Evolutionary conservation across 768 basidiomycete species (phyloP).

Genomic region (Trametes cingulata): DNA sequence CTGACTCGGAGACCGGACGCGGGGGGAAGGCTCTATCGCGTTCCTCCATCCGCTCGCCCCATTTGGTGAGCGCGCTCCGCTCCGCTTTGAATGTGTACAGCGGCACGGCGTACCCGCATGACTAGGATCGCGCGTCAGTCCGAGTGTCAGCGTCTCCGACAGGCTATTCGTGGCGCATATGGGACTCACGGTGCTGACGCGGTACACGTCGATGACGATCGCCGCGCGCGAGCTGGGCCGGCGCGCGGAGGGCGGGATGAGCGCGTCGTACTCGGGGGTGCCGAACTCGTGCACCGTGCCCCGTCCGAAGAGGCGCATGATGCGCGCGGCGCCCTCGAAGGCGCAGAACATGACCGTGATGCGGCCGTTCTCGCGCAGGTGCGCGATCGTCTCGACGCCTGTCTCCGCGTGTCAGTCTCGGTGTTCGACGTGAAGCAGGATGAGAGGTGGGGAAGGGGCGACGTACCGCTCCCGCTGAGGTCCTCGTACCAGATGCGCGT

Average conservation of each 20-base stretch:
- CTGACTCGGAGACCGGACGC: background rate
- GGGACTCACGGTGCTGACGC: conserved; percentile 47
- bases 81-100: conserved; percentile 55
- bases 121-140: conserved; percentile 39
- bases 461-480: conserved; percentile 65
- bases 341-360: conserved; percentile 63
- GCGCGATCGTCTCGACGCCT: conserved; percentile 61
- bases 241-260: conserved; percentile 47
- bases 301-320: conserved; percentile 56
- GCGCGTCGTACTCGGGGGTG: conserved; percentile 55
- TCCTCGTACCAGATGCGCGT: conserved; percentile 73
- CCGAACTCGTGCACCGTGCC: conserved; percentile 64
- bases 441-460: background rate
- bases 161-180: background rate
- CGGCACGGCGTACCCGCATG: conserved; percentile 66
- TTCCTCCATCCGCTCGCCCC: conserved; percentile 44
- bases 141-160: background rate
- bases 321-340: conserved; percentile 58
- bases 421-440: background rate
- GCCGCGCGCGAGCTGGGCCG: conserved; percentile 58
- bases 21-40: conserved; percentile 35
- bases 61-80: conserved; percentile 54
- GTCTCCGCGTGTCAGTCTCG: background rate
- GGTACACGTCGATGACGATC: conserved; percentile 59
- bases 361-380: conserved; percentile 61